These are phyloP conservation scores for Trematosphaeria pertusa DNA, from an alignment of 2,329 filamentous ascomycete genomes.

Conservation along the genomic window DNA sequence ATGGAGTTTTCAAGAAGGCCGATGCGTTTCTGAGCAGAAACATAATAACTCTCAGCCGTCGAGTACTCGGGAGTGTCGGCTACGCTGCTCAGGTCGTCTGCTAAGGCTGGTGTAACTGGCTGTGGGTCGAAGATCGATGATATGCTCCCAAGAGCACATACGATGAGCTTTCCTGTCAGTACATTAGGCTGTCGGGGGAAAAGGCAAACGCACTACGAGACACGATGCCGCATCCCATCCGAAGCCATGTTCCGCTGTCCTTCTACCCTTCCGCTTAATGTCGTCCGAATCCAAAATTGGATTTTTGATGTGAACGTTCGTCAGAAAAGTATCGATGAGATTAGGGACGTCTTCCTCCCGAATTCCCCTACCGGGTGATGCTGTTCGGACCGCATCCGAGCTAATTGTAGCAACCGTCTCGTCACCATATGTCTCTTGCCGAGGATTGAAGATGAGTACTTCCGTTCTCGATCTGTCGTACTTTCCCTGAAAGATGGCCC, in stretches of 20 bases:
- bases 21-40: conserved; percentile 39
- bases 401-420: neutral
- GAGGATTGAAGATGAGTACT: conserved; percentile 19
- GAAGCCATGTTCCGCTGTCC: conserved; percentile 32
- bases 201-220: conserved; percentile 32
- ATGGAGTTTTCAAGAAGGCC: conserved; percentile 37
- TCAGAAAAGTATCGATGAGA: conserved; percentile 36
- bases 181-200: too few species aligned
- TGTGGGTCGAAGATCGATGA: conserved; percentile 24
- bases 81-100: conserved; percentile 9
- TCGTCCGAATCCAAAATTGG: conserved; percentile 38
- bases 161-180: conserved; percentile 37
- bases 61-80: conserved; percentile 20
- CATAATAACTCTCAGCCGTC: conserved; percentile 37
- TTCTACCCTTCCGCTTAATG: conserved; percentile 26
- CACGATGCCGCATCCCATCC: conserved; percentile 38
- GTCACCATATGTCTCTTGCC: neutral
- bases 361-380: conserved; percentile 19
- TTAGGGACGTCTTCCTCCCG: conserved; percentile 35
- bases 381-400: conserved; percentile 1
- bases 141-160: conserved; percentile 40
- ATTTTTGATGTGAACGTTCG: conserved; percentile 45
- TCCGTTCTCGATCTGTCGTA: conserved; percentile 22
- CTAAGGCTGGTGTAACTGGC: neutral
- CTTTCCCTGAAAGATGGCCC: conserved; percentile 38